A percentile compares a stretch with the other conserved stretches of the same genome.
phyloP scores from a whole-genome alignment of 352 stramenopile genomes.

The Phytopythium helicoides region DNA sequence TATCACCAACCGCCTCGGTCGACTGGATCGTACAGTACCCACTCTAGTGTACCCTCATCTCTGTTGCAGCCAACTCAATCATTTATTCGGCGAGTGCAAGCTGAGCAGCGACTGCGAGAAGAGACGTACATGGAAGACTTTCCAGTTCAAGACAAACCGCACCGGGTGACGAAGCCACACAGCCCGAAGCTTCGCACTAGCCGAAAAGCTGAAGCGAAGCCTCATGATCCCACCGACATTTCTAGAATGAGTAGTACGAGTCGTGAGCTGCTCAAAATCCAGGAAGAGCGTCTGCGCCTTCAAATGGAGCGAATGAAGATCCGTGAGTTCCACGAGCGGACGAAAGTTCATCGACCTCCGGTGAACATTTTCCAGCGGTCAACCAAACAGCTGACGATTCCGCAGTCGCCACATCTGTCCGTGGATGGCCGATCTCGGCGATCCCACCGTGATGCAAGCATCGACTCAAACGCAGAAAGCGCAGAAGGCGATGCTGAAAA shows the following conservation, averaged over 20 bases:
- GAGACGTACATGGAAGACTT: constrained; percentile 39
- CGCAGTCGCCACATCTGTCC: constrained; percentile 61
- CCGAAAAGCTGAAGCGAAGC: constrained; percentile 19
- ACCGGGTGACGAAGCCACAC: constrained; percentile 47
- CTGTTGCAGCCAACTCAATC: constrained; percentile 70
- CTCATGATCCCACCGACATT: constrained; percentile 36
- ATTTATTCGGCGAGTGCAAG: constrained; percentile 53
- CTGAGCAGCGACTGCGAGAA: constrained; percentile 56
- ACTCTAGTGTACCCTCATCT: constrained; percentile 30
- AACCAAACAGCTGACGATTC: constrained; percentile 79
- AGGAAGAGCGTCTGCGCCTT: constrained; percentile 61
- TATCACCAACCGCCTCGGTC: neutral
- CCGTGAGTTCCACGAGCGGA: constrained; percentile 75
- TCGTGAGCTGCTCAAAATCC: constrained; percentile 72
- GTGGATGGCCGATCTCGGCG: constrained; percentile 56
- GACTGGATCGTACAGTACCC: constrained; percentile 1
- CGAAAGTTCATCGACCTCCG: constrained; percentile 58
- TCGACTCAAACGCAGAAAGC: constrained; percentile 18
- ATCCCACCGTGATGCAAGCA: constrained; percentile 18
- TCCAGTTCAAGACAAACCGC: constrained; percentile 37
- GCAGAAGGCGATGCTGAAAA: neutral
- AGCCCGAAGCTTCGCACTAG: constrained; percentile 41
- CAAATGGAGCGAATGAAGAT: constrained; percentile 75
- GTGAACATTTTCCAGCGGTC: constrained; percentile 73
- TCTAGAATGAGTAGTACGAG: constrained; percentile 74